A percentile compares a stretch with the other conserved stretches of the same genome.
These are phyloP conservation scores for Malus domestica DNA, from an alignment of 306 rosid genomes.

Conservation along the genomic window DNA sequence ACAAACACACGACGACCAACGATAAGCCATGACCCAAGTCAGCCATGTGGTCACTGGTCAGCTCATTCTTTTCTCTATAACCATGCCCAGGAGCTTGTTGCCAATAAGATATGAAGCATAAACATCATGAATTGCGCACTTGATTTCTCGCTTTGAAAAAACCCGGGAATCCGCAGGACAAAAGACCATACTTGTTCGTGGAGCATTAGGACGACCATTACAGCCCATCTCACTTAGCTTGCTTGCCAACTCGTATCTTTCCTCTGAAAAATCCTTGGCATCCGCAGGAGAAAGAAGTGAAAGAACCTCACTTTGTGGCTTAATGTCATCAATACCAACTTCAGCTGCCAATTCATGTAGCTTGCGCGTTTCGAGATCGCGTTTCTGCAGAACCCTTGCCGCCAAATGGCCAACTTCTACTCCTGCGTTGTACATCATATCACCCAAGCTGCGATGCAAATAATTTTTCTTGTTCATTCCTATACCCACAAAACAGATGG, in stretches of 20 bases:
- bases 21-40: too few relatives aligned
- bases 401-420: background rate
- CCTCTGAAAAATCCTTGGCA: background rate
- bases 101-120: background rate
- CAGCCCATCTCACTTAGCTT: too few relatives aligned
- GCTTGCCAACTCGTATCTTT: too few relatives aligned
- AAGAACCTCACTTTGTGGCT: background rate
- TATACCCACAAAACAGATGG: background rate
- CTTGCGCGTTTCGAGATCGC: background rate
- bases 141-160: too few relatives aligned
- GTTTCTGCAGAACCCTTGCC: background rate
- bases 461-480: too few relatives aligned
- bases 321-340: background rate
- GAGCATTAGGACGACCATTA: too few relatives aligned
- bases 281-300: background rate
- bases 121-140: background rate
- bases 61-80: too few relatives aligned
- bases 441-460: too few relatives aligned
- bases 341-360: background rate
- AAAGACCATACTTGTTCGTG: too few relatives aligned
- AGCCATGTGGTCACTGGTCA: too few relatives aligned
- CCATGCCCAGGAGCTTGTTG: background rate
- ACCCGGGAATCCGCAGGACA: too few relatives aligned
- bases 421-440: background rate
- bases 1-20: too few relatives aligned